phyloP scores from a whole-genome alignment of 331 rosid species.

The Quercus phellos region DNA sequence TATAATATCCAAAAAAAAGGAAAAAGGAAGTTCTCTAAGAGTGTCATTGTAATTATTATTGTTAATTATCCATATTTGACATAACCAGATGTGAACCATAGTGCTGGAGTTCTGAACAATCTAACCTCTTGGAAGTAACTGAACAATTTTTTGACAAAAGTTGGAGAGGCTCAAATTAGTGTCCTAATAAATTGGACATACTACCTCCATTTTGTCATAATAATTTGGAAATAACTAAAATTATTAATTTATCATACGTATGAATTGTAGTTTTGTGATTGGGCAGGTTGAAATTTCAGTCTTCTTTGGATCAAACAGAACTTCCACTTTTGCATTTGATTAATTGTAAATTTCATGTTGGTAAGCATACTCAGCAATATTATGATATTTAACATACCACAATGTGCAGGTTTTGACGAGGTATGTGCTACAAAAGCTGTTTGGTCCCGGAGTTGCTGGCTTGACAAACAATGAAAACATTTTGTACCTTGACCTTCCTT shows the following conservation, averaged over 20 bases:
- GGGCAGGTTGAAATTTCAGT: background rate
- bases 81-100: background rate
- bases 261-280: background rate
- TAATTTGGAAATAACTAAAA: background rate
- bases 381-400: constrained; percentile 7
- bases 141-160: background rate
- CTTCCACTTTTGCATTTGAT: background rate
- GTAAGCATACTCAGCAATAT: background rate
- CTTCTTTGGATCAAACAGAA: background rate
- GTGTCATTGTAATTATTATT: background rate
- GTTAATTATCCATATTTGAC: background rate
- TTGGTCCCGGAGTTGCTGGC: constrained; percentile 58
- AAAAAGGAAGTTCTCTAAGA: too few relatives aligned
- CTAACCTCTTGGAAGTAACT: background rate
- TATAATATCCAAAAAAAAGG: background rate
- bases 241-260: background rate
- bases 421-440: constrained; percentile 62
- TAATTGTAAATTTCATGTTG: background rate
- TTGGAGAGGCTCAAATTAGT: background rate
- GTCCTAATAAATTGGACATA: background rate
- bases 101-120: background rate
- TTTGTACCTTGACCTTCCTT: constrained; percentile 80
- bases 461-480: constrained; percentile 53
- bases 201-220: background rate
- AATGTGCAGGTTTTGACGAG: constrained; percentile 67